Evolutionary conservation across 2,329 filamentous ascomycete species (phyloP).

Genomic region (Daldinia sp.): DNA sequence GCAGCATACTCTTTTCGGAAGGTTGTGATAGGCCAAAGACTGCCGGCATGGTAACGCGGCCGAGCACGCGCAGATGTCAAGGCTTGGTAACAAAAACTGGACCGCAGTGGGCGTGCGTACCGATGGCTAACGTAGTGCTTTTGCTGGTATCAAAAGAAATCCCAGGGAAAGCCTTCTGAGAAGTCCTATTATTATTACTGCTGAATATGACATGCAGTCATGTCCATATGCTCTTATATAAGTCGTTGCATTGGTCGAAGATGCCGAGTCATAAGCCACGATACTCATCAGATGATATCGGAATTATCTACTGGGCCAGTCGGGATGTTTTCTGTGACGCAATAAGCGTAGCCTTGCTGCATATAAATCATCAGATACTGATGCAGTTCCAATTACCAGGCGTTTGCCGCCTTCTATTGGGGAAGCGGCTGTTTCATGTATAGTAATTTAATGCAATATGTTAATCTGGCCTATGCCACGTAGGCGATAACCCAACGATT

Average conservation of each 20-base stretch:
- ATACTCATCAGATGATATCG: conserved; percentile 31
- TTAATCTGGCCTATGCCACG: conserved; percentile 33
- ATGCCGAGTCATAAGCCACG: conserved; percentile 1
- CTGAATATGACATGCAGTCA: conserved; percentile 24
- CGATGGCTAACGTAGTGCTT: too few species aligned
- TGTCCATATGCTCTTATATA: conserved; percentile 23
- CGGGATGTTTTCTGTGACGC: conserved; percentile 26
- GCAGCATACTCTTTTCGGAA: conserved; percentile 5
- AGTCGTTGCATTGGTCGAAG: conserved; percentile 15
- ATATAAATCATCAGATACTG: conserved; percentile 27
- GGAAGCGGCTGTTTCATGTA: conserved; percentile 35
- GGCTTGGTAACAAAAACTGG: neutral
- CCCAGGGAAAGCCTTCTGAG: conserved; percentile 1
- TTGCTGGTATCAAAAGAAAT: too few species aligned
- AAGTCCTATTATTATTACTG: conserved; percentile 13
- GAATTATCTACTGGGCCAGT: conserved; percentile 23
- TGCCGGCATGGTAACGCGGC: conserved; percentile 1
- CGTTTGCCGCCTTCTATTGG: conserved; percentile 23
- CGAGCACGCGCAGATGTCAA: neutral
- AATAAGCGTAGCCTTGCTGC: conserved; percentile 27
- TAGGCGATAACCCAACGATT: conserved; percentile 24
- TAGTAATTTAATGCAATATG: conserved; percentile 27
- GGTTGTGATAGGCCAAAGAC: conserved; percentile 5
- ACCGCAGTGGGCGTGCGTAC: conserved; percentile 4
- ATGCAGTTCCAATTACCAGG: conserved; percentile 28